These are phyloP conservation scores for Pseudogymnoascus sp. DNA, from an alignment of 2,329 filamentous ascomycete genomes.

Conservation along the genomic window DNA sequence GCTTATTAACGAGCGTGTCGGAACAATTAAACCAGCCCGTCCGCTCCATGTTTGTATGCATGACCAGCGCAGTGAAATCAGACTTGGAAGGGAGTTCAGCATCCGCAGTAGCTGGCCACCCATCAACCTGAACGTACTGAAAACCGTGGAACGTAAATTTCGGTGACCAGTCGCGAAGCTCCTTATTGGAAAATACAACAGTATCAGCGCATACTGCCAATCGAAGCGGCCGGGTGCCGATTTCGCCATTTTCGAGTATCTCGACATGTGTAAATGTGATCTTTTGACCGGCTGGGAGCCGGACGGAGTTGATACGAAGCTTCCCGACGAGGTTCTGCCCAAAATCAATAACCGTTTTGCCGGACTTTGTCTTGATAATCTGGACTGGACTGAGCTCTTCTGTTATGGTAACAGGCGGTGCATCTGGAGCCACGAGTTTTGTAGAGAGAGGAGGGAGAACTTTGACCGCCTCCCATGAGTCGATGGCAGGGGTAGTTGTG, in stretches of 20 bases:
- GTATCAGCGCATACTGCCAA: slow-evolving; percentile 31
- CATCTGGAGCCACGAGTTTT: slow-evolving; percentile 33
- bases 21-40: slow-evolving; percentile 35
- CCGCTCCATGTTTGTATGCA: slow-evolving; percentile 10
- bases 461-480: slow-evolving; percentile 9
- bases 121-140: slow-evolving; percentile 33
- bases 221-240: slow-evolving; percentile 33
- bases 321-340: slow-evolving; percentile 50
- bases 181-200: slow-evolving; percentile 26
- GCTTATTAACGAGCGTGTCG: slow-evolving; percentile 30
- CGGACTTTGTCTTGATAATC: slow-evolving; percentile 30
- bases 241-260: slow-evolving; percentile 36
- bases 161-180: slow-evolving; percentile 32
- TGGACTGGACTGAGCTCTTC: slow-evolving; percentile 25
- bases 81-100: background rate
- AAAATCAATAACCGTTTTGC: slow-evolving; percentile 44
- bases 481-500: background rate
- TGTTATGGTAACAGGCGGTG: slow-evolving; percentile 36
- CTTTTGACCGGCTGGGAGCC: slow-evolving; percentile 30
- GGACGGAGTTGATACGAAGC: slow-evolving; percentile 33
- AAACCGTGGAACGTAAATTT: slow-evolving; percentile 36
- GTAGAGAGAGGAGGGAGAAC: slow-evolving; percentile 16
- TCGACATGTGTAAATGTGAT: slow-evolving; percentile 39
- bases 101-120: slow-evolving; percentile 24
- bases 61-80: background rate